Conservation (phyloP, 2,329 filamentous ascomycete genomes). For the Epichloe coenophiala region DNA sequence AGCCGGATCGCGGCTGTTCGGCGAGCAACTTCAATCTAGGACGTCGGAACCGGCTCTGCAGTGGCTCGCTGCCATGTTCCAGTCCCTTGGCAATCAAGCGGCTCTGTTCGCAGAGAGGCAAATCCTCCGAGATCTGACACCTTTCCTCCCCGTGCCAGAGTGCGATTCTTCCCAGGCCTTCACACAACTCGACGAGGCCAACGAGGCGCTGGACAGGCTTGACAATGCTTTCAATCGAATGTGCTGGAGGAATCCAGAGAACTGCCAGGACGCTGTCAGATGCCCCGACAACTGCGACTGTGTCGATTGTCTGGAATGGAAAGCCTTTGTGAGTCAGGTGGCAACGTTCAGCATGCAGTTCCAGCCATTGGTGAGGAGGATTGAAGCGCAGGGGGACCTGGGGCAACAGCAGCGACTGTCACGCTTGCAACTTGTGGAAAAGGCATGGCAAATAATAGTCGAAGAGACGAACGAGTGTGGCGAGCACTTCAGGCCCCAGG, state of each 20-base stretch:
- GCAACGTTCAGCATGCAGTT: background rate
- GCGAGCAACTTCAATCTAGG: background rate
- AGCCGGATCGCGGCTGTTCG: constrained; percentile 1
- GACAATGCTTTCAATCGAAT: constrained; percentile 2
- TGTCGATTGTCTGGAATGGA: background rate
- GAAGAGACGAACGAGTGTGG: background rate
- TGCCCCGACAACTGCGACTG: background rate
- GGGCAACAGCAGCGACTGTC: background rate
- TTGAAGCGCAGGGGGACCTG: background rate
- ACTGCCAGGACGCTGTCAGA: background rate
- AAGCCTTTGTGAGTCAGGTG: background rate
- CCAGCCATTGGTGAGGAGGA: background rate
- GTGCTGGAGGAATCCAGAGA: background rate
- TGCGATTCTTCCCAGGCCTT: background rate
- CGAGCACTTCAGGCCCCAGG: background rate
- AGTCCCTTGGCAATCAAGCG: constrained; percentile 1
- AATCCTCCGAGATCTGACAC: background rate
- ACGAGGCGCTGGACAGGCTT: background rate
- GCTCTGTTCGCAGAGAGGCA: background rate
- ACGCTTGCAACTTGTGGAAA: background rate
- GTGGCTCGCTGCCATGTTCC: constrained; percentile 3
- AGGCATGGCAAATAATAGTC: background rate
- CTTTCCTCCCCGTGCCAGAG: background rate
- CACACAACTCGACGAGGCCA: background rate
- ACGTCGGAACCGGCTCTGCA: background rate